Base-by-base conservation (phyloP, 2,329 filamentous ascomycete species). In the Epichloe baconii region DNA sequence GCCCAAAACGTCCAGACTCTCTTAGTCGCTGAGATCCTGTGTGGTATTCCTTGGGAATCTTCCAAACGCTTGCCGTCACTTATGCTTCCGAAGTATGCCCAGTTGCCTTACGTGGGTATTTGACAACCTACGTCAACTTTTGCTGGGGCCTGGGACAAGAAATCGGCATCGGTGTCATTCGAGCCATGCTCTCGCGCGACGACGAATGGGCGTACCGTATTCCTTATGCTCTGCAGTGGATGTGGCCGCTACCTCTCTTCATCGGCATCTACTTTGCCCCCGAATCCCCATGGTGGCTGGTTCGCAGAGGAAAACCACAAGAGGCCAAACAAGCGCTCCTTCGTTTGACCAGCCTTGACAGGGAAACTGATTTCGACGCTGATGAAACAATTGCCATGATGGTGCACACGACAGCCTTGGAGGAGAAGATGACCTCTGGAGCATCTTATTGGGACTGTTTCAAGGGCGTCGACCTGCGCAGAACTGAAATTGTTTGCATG, bases 341-440 rank as follows among this genome's bases (percentile, higher is more conserved):
- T 47, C 79, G 83, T 3, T 70, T 88, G 19, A 86, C 83, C 5
- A 83, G 76, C 59, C 59, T 73, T 14, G 71, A 80, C 55, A 71
- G 73, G 50, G 82, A 88, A 54, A 83, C 80, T 1, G 77, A 84
- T 54, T 90, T 93, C 59, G 79, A 94, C 60, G 79, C 85, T 11
- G 85, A 94, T 55, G 87, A 93, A 68, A 93, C 87, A 0, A 75
- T 95, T 47, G 83, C 86, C 59, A 94, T 95, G 87, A 95, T 95
- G 86, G 80, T 88, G 1, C 87, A 94, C 63, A 95, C 88, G 0
- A 90, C 86, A 0, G 84, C 85, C 0, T 71, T 94, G 11, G 89
- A 95, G 64, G 77, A 86, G 62, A 76, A 78, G 66, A 85, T 88
- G 49, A 89, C 86, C 4, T 70, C 71, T 6, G 88, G 88, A 34